phyloP scores from a whole-genome alignment of 2,329 filamentous ascomycete genomes.

The Colletotrichum sp. region DNA sequence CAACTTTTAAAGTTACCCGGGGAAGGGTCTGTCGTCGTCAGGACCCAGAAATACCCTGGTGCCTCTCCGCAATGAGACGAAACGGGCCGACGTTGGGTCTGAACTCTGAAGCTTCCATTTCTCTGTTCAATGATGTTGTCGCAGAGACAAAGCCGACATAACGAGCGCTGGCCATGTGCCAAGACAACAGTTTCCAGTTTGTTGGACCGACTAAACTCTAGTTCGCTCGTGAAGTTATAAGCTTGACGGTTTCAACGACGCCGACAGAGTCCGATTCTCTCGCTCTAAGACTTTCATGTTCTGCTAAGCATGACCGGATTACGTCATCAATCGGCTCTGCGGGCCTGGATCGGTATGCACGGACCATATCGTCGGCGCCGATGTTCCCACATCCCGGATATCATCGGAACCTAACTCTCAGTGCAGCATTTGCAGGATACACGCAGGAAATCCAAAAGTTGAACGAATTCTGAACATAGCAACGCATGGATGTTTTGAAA shows the following conservation, averaged over 20 bases:
- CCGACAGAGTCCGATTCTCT: neutral
- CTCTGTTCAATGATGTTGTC: neutral
- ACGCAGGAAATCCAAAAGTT: neutral
- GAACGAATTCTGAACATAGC: neutral
- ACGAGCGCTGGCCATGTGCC: neutral
- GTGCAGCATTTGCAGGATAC: neutral
- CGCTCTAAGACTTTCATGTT: neutral
- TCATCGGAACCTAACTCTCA: too few relatives aligned
- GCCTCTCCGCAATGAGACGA: neutral
- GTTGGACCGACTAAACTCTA: neutral
- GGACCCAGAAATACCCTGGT: neutral
- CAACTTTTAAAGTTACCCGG: neutral
- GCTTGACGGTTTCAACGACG: neutral
- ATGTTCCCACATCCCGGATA: neutral
- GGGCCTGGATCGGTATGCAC: neutral
- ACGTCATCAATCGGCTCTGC: neutral
- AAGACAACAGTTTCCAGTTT: neutral
- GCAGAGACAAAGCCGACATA: neutral
- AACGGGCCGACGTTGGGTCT: neutral
- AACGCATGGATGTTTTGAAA: neutral
- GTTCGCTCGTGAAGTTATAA: neutral
- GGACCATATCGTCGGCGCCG: neutral
- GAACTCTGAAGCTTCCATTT: neutral
- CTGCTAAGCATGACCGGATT: fast-evolving
- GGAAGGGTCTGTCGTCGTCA: neutral